Conservation (phyloP, 805 yeast species). For the Wickerhamomyces xylosicus region DNA sequence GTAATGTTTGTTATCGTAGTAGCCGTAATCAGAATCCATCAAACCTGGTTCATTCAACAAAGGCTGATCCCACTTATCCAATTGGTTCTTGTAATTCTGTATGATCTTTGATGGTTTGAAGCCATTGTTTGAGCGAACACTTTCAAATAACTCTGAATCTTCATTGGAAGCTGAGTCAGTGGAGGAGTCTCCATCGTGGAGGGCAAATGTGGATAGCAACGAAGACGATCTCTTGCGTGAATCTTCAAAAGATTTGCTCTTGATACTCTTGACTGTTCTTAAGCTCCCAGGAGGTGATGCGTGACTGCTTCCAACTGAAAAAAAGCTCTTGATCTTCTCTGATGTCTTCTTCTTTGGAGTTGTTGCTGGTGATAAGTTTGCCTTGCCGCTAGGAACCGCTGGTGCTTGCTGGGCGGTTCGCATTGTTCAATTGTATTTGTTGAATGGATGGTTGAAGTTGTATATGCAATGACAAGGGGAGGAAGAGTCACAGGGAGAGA, state of each 20-base stretch:
- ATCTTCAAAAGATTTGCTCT: neutral
- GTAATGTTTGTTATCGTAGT: neutral
- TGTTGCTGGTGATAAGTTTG: too few relatives aligned
- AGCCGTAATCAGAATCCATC: neutral
- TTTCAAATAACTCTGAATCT: neutral
- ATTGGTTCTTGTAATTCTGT: neutral
- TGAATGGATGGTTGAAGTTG: too few relatives aligned
- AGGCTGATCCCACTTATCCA: neutral
- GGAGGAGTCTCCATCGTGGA: slow-evolving; percentile 6
- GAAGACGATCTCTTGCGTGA: slow-evolving; percentile 1
- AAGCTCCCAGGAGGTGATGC: neutral
- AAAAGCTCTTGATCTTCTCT: neutral
- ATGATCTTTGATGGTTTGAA: slow-evolving; percentile 4
- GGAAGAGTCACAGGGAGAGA: too few relatives aligned
- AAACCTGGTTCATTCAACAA: neutral
- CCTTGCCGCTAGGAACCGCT: too few relatives aligned
- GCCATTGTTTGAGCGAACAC: neutral
- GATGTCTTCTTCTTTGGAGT: neutral
- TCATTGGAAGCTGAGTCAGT: slow-evolving; percentile 5
- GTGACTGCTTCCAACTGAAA: neutral
- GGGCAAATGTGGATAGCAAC: neutral
- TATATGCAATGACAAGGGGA: too few relatives aligned
- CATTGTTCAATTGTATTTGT: too few relatives aligned
- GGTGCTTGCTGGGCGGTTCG: too few relatives aligned
- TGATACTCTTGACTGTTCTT: neutral